Percentiles rank a stretch among this genome's conserved stretches.
Conservation (phyloP, 2,329 filamentous ascomycete species). For the Cyphellophora europaea region DNA sequence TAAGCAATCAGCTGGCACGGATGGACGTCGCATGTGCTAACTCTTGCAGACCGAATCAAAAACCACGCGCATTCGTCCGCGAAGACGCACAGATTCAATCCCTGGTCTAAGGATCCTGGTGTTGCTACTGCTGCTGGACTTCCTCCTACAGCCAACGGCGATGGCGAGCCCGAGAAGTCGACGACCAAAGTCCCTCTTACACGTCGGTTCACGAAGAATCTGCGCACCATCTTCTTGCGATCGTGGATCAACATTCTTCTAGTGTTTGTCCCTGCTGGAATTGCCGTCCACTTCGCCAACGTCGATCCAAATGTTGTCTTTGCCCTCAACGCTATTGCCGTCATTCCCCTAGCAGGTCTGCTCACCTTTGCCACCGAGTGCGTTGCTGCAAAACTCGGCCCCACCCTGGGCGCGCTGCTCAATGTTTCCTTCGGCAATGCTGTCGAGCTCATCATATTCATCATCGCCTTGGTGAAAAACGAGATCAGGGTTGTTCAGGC, state of each 20-base stretch:
- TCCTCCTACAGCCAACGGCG: neutral
- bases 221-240: slow-evolving; percentile 61
- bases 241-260: slow-evolving; percentile 83
- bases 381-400: slow-evolving; percentile 61
- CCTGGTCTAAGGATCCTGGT: slow-evolving; percentile 10
- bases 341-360: slow-evolving; percentile 79
- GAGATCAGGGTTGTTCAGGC: slow-evolving; percentile 84
- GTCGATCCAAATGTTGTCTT: slow-evolving; percentile 60
- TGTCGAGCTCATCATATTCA: slow-evolving; percentile 66
- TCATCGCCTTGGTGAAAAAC: slow-evolving; percentile 68
- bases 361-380: slow-evolving; percentile 88
- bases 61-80: slow-evolving; percentile 17
- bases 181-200: slow-evolving; percentile 9
- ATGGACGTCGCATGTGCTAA: too few relatives aligned
- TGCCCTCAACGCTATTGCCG: slow-evolving; percentile 85
- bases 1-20: too few relatives aligned
- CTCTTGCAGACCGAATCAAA: slow-evolving; percentile 15
- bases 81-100: slow-evolving; percentile 17
- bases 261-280: slow-evolving; percentile 68
- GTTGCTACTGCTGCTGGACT: neutral
- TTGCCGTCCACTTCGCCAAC: slow-evolving; percentile 59
- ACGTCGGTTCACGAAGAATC: slow-evolving; percentile 9
- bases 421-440: slow-evolving; percentile 91
- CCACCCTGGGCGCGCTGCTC: slow-evolving; percentile 76
- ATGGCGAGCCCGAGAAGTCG: slow-evolving; percentile 3